These are phyloP conservation scores for Kalmanozyma brasiliensis DNA, from an alignment of 1,284 basidiomycete species.

Conservation along the genomic window DNA sequence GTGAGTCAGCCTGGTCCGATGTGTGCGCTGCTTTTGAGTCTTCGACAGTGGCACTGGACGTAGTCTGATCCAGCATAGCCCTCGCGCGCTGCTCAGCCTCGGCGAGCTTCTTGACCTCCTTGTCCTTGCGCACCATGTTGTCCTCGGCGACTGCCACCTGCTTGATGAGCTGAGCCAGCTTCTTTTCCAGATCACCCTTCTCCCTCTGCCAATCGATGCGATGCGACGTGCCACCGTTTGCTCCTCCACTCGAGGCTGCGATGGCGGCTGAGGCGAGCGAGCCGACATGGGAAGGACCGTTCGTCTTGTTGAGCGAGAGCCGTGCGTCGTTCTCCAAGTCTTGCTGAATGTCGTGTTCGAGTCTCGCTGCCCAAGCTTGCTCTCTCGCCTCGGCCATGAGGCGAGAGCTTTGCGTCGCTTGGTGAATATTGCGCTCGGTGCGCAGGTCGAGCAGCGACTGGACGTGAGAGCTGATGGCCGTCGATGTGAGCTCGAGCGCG, in stretches of 20 bases:
- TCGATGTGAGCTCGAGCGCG: conserved; percentile 26
- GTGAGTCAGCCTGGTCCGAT: conserved; percentile 10
- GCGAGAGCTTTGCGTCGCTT: conserved; percentile 17
- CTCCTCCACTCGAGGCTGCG: conserved; percentile 17
- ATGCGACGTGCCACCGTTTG: conserved; percentile 13
- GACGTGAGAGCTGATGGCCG: conserved; percentile 31
- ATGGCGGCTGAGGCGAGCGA: conserved; percentile 27
- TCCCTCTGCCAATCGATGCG: conserved; percentile 41
- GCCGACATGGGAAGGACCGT: conserved; percentile 25
- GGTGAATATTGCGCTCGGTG: conserved; percentile 26
- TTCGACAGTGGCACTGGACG: not conserved
- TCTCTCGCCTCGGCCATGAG: conserved; percentile 18
- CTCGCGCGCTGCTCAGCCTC: conserved; percentile 28
- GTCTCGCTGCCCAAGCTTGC: conserved; percentile 22
- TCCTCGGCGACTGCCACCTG: conserved; percentile 32
- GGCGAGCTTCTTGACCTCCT: conserved; percentile 25
- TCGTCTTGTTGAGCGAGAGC: conserved; percentile 43
- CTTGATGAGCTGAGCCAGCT: conserved; percentile 30
- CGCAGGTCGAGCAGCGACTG: conserved; percentile 41
- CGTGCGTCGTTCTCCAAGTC: conserved; percentile 34
- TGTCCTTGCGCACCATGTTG: conserved; percentile 27
- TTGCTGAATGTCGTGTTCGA: conserved; percentile 27
- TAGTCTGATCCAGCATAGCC: conserved; percentile 28
- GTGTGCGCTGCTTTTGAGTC: conserved; percentile 2
- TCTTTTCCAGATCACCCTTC: conserved; percentile 41